These are phyloP conservation scores for Lodderomyces elongisporus DNA, from an alignment of 1,139 yeast species.

Conservation along the genomic window DNA sequence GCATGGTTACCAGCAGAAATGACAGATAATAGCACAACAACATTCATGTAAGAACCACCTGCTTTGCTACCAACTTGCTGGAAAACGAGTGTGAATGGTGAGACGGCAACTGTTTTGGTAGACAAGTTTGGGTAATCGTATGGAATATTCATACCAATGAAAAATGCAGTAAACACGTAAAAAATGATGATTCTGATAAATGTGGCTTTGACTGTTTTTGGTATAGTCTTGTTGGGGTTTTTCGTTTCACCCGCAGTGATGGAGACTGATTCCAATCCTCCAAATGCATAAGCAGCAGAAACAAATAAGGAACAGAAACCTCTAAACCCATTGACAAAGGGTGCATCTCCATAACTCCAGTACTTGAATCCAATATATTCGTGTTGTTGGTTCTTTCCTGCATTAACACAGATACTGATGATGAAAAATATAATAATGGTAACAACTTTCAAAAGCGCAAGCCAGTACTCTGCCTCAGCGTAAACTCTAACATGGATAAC, in stretches of 20 bases:
- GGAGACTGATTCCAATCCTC: slow-evolving; percentile 63
- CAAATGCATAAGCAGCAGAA: slow-evolving; percentile 63
- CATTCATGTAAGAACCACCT: slow-evolving; percentile 42
- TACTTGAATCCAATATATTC: slow-evolving; percentile 37
- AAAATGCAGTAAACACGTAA: slow-evolving; percentile 38
- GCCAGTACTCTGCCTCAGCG: slow-evolving; percentile 40
- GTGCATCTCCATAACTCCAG: slow-evolving; percentile 39
- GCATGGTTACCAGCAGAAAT: slow-evolving; percentile 48
- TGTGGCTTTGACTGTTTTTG: slow-evolving; percentile 53
- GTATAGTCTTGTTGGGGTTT: slow-evolving; percentile 55
- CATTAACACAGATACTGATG: slow-evolving; percentile 34
- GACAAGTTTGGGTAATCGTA: slow-evolving; percentile 36
- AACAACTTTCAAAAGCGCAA: slow-evolving; percentile 34
- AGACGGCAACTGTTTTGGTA: slow-evolving; percentile 44
- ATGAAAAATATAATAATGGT: slow-evolving; percentile 39
- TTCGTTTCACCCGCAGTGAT: slow-evolving; percentile 64
- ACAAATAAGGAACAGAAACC: slow-evolving; percentile 38
- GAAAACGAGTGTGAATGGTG: slow-evolving; percentile 64
- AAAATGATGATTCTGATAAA: slow-evolving; percentile 46
- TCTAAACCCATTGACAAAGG: slow-evolving; percentile 36
- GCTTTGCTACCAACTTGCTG: slow-evolving; percentile 47
- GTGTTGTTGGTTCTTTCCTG: slow-evolving; percentile 27
- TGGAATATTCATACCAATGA: slow-evolving; percentile 43
- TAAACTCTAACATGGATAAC: slow-evolving; percentile 49
- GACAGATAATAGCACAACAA: slow-evolving; percentile 39